Evolutionary conservation across 768 basidiomycete genomes (phyloP), one percentile per base, ranked within the genome.

Genomic region (Suillus subalutaceus): DNA sequence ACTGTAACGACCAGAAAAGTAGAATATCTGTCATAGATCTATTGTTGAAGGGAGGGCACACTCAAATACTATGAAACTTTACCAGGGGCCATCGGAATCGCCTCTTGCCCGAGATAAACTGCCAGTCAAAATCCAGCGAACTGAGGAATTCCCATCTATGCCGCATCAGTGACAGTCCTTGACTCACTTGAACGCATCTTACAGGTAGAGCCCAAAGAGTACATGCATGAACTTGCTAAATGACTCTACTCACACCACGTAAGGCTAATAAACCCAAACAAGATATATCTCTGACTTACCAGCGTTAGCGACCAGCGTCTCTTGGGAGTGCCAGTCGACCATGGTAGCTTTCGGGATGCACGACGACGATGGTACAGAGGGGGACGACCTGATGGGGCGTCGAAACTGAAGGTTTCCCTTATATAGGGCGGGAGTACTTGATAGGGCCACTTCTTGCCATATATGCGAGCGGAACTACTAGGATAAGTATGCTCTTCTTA

Each of bases 41-140:
- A 67, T 43, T 64, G 16, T 63, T 43, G 40, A 57, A 32, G 44
- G 48, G 18, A n/a, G 15, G 38, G 18, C 41, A 38, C 9, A 32
- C 30, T 40, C 38, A 66, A 23, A 23, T 30, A 55, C 4, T 66
- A 26, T 57, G 10, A 32, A 62, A 16, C 59, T 79, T 52, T 72
- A 90, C 89, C 86, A 91, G 76, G 61, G 90, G 89, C 90, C 90
- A 90, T 55, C 78, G 82, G 75, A 90, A 90, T 57, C 70, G 79
- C 69, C 83, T 85, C 75, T 83, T 83, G 52, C 88, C 81, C 15
- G 82, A 78, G 68, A 91, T 69, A 68, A 84, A 86, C 66, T 86
- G 79, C 86, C 86, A 89, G 74, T 91, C 90, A 69, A 90, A 91
- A 65, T 81, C 72, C 64, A 90, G 73, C 30, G 88, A 88, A 12